Evolutionary conservation across 257 asterid species (phyloP), one percentile per base, ranked within the genome.

Genomic region (Agastache rugosa): DNA sequence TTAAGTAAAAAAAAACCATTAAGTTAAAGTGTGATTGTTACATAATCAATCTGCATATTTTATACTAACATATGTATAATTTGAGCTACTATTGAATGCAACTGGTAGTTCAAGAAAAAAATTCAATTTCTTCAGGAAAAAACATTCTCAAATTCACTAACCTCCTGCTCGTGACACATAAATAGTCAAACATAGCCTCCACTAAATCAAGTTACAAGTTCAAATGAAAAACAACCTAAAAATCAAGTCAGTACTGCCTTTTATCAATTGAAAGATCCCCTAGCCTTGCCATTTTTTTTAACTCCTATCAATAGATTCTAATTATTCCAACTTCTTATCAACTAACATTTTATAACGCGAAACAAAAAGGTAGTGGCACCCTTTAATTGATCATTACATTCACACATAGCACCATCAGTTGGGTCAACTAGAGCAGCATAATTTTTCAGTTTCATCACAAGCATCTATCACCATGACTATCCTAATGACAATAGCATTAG

Each of bases 221-320:
- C 68, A 71, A 71, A 47, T 48, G 45, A 81, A 83, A 82, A 75
- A 73, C 37, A 31, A 31, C 37, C 37, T 31, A 85, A 76, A 76
- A 85, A 58, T 77, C 42, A 77, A 67, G 78, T 72, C 73, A 65
- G 68, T n/a, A 81, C 78, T 61, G 80, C 82, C 82, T 59, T 81
- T 67, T 70, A 75, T 71, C 68, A 82, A 84, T 68, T 20, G 73
- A 78, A 76, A 77, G 75, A 66, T 85, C 76, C 1, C 34, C 45
- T 53, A 23, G 53, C 83, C 83, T 83, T 86, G 86, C 89, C 89
- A 79, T 79, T 88, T 71, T 71, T 81, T 60, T 78, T 86, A 83
- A 63, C 78, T 86, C 87, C 80, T 75, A 85, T 87, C 90, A 82
- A 86, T 75, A 77, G 71, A 83, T 82, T 87, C 82, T 85, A 77